Evolutionary conservation across 495 filamentous ascomycete species (phyloP).

Genomic region (Hypoxylon perforatum): DNA sequence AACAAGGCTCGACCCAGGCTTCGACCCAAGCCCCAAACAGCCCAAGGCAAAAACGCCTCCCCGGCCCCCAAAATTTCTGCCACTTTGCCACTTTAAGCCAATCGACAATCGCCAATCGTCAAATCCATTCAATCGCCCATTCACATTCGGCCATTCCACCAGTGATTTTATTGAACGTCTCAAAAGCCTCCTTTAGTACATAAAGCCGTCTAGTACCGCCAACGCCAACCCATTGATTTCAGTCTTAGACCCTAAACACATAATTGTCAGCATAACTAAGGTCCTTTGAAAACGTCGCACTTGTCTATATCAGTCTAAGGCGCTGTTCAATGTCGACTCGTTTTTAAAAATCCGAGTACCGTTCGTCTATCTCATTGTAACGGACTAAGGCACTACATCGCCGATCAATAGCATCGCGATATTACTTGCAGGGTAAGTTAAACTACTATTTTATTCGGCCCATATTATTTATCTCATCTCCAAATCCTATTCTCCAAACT

Average conservation of each 20-base stretch:
- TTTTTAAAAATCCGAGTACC: not conserved
- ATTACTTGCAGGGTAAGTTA: slow-evolving; percentile 40
- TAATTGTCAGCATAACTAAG: no score
- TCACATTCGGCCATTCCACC: no score
- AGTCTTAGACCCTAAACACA: no score
- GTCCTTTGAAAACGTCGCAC: no score
- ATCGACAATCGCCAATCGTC: slow-evolving; percentile 2
- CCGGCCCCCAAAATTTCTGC: slow-evolving; percentile 25
- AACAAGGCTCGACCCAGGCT: slow-evolving; percentile 14
- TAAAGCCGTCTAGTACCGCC: no score
- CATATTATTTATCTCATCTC: slow-evolving; percentile 8
- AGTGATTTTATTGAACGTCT: no score
- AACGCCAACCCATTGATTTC: no score
- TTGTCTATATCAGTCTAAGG: no score
- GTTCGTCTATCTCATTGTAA: slow-evolving; percentile 16
- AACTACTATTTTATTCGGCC: slow-evolving; percentile 10
- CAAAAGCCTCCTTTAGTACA: no score
- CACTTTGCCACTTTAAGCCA: slow-evolving; percentile 27
- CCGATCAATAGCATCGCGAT: slow-evolving; percentile 37
- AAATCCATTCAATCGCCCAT: no score
- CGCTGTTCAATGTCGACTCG: no score
- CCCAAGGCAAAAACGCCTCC: slow-evolving; percentile 5
- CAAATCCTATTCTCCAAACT: slow-evolving; percentile 4
- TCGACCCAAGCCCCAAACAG: no score
- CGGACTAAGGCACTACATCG: slow-evolving; percentile 22